Evolutionary conservation across 1,139 yeast genomes (phyloP).

Genomic region (Candida sanyaensis): DNA sequence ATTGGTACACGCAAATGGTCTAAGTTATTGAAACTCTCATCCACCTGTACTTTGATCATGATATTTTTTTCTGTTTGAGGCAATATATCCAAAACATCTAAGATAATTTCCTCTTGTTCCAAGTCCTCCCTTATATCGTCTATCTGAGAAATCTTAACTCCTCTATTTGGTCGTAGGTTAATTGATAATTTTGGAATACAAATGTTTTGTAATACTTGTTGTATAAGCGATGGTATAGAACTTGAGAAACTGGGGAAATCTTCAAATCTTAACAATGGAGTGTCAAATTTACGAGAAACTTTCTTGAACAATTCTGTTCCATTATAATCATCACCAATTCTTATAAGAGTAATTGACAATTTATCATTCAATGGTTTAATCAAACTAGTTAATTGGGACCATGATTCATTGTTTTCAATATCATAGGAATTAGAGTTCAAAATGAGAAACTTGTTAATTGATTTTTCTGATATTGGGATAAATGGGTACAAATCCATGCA

Average conservation of each 20-base stretch:
- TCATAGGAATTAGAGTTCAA: slow-evolving; percentile 17
- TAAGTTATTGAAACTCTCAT: slow-evolving; percentile 7
- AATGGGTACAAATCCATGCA: slow-evolving; percentile 34
- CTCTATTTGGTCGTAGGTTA: slow-evolving; percentile 5
- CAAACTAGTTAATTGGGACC: slow-evolving; percentile 4
- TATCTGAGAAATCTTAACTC: slow-evolving; percentile 14
- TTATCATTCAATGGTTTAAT: slow-evolving; percentile 15
- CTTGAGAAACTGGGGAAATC: slow-evolving; percentile 19
- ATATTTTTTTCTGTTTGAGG: slow-evolving; percentile 20
- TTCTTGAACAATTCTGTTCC: slow-evolving; percentile 8
- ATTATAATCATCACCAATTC: slow-evolving; percentile 21
- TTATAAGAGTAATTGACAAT: slow-evolving; percentile 26
- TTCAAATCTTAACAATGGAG: slow-evolving; percentile 22
- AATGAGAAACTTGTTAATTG: slow-evolving; percentile 30
- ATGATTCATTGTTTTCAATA: slow-evolving; percentile 7
- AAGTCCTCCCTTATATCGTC: slow-evolving; percentile 26
- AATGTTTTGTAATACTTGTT: slow-evolving; percentile 7
- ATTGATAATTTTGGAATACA: slow-evolving; percentile 14
- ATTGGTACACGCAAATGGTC: slow-evolving; percentile 6
- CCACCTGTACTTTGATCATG: slow-evolving; percentile 17
- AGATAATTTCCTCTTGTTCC: slow-evolving; percentile 6
- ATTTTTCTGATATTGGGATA: slow-evolving; percentile 20
- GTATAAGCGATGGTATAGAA: not conserved
- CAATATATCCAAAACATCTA: slow-evolving; percentile 18
- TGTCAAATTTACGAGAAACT: slow-evolving; percentile 18